Evolutionary conservation across 164 flowering plant species (phyloP), one percentile per base, ranked within the genome.

Genomic region (Stephania cephalantha): DNA sequence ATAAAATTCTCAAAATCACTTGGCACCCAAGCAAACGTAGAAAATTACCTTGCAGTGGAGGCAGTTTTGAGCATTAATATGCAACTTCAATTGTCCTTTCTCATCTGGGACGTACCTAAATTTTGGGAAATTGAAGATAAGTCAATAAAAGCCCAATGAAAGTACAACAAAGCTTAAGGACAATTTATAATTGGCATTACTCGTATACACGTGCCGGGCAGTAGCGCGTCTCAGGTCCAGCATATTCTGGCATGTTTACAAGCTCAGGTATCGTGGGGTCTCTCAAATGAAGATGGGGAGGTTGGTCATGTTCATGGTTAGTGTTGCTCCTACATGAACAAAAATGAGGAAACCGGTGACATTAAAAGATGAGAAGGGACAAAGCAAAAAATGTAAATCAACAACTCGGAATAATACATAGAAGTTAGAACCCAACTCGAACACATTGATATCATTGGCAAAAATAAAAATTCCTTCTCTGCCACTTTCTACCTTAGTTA

Each of bases 191-290:
- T 71, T 35, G 9, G 53, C 58, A 75, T 87, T 93, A 95, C 99
- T 93, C 99, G 30, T 95, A 93, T 77, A 93, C 99, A 81, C 92
- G 96, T 35, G 99, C 99, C 45, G 99, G 98, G 77, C 98, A 95
- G 82, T 92, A 95, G 85, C 97, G 82, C 74, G 97, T 87, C 82
- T 93, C 99, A 3, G 94, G 98, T 73, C 87, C 98, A 29, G 92
- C 97, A 86, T 88, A 93, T 17, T 81, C 81, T 22, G 97, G 91
- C 78, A 94, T 82, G 80, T 94, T 96, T 29, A 94, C 87, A 48
- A 69, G 84, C 75, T 90, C 88, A 35, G 99, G 97, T 75, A 92
- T 81, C 69, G 75, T 80, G 15, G 91, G 88, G 80, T 94, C 90
- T 84, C 80, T 88, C 80, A 95, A 81, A 46, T 78, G 93, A 82